A percentile compares a stretch with the other conserved stretches of the same genome.
These are phyloP conservation scores for Wickerhamiella sorbophila DNA, from an alignment of 805 yeast species.

Conservation along the genomic window DNA sequence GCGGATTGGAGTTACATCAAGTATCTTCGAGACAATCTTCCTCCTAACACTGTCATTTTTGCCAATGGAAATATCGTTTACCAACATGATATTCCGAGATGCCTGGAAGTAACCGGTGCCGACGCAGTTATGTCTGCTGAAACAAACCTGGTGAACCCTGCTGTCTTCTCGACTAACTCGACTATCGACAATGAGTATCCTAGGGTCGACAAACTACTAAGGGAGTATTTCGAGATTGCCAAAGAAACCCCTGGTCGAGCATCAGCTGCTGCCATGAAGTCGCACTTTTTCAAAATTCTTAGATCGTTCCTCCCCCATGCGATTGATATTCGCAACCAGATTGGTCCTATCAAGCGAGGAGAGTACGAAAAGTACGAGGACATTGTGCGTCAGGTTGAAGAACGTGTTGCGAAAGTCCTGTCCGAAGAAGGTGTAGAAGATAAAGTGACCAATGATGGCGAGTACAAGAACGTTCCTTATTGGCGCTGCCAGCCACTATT, in stretches of 20 bases:
- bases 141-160: conserved; percentile 88
- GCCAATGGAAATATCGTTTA: conserved; percentile 93
- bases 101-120: conserved; percentile 47
- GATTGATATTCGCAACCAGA: conserved; percentile 59
- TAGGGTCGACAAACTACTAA: conserved; percentile 63
- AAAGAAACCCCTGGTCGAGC: conserved; percentile 50
- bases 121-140: conserved; percentile 98
- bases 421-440: conserved; percentile 44
- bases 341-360: conserved; percentile 42
- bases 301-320: conserved; percentile 67
- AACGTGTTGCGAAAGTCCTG: conserved; percentile 42
- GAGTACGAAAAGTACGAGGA: conserved; percentile 37
- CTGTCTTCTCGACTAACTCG: conserved; percentile 42
- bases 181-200: conserved; percentile 55
- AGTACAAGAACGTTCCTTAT: conserved; percentile 69
- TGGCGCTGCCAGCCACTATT: conserved; percentile 97
- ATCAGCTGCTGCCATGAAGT: conserved; percentile 70
- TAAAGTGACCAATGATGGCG: conserved; percentile 47
- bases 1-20: conserved; percentile 82
- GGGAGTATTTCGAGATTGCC: conserved; percentile 83
- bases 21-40: conserved; percentile 61
- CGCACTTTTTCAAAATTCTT: conserved; percentile 78
- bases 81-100: conserved; percentile 65
- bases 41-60: conserved; percentile 75
- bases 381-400: conserved; percentile 54